Evolutionary conservation across 306 rosid species (phyloP).

Genomic region (Glycine latifolia): DNA sequence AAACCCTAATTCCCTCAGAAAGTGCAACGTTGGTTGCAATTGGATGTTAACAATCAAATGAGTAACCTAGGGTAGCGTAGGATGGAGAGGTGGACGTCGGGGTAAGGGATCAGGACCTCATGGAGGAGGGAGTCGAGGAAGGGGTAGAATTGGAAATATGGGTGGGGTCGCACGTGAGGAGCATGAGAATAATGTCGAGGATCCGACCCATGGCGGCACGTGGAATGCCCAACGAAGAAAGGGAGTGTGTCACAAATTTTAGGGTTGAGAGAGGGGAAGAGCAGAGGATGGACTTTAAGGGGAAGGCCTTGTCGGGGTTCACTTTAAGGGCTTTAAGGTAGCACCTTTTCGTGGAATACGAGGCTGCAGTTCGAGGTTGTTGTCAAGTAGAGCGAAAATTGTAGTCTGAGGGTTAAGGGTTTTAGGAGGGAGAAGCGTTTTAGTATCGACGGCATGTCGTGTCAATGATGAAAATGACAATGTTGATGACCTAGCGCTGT

Average conservation of each 20-base stretch:
- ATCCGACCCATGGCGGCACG: constrained; percentile 68
- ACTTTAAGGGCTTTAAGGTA: constrained; percentile 72
- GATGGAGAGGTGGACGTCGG: constrained; percentile 60
- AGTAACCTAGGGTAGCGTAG: constrained; percentile 77
- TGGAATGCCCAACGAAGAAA: constrained; percentile 71
- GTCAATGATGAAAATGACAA: not conserved
- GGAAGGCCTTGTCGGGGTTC: constrained; percentile 70
- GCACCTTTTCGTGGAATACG: constrained; percentile 72
- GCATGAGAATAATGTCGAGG: constrained; percentile 79
- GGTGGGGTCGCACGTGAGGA: constrained; percentile 84
- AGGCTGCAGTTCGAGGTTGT: constrained; percentile 59
- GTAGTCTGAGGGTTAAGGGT: too few relatives aligned
- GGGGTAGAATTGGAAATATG: constrained; percentile 68
- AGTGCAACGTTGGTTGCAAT: constrained; percentile 48
- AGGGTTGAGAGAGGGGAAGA: constrained; percentile 62
- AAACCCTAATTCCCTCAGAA: constrained; percentile 50
- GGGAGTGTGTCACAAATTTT: constrained; percentile 66
- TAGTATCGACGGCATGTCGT: not conserved
- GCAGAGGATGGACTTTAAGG: constrained; percentile 65
- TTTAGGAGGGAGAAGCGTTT: not conserved
- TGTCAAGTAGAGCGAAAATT: constrained; percentile 40
- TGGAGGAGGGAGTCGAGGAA: constrained; percentile 80
- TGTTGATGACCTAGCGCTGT: not conserved
- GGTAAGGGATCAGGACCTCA: constrained; percentile 69
- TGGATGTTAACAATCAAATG: constrained; percentile 62